Base-by-base conservation (phyloP, 2,329 filamentous ascomycete species). In the Penicillium oxalicum region DNA sequence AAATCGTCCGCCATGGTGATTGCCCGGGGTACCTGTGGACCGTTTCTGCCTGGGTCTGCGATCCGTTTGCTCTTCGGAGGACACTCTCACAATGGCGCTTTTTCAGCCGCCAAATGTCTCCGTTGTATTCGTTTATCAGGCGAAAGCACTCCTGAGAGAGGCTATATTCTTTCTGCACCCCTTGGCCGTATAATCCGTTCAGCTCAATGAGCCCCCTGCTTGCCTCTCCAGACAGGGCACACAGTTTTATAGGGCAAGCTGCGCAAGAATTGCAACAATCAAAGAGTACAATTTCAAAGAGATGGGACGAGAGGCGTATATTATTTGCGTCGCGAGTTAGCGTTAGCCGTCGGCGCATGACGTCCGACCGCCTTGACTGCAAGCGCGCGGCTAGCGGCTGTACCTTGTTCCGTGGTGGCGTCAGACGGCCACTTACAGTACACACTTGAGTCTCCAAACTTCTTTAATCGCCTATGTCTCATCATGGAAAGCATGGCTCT, bases 1-100 rank as follows among this genome's bases (percentile, higher is more conserved):
- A 96, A 80, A 65, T 91, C 67, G 50, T 69, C 88, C 48, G 88
- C 86, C 90, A 95, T 95, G 62, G 56, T 78, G 56, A 63, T 59
- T 60, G 28, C 32, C 50, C 48, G 34, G 25, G 4, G 4, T 24
- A 25, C 24, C 43, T 27, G 26, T 38, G 27, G 33, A 28, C 37
- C 38, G 29, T 11, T 7, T 32, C 3, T 32, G 29, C 29, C 29
- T 32, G 29, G 4, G 29, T 32, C 29, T 32, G 7, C 29, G 29
- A 32, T 32, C 11, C 11, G 3, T 32, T 32, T 32, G 29, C 29
- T 32, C 29, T 32, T 5, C 29, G 4, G 29, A 32, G 4, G 11
- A 5, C 29, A 7, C 29, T 32, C 29, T 4, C 18, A 11, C 29
- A 32, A 32, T 7, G 7, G 8, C 29, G 11, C 29, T 11, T 32